Percentiles rank a stretch among this genome's conserved stretches.
Evolutionary conservation across 441 rosid genomes (phyloP).

Genomic region (Sinapis alba): DNA sequence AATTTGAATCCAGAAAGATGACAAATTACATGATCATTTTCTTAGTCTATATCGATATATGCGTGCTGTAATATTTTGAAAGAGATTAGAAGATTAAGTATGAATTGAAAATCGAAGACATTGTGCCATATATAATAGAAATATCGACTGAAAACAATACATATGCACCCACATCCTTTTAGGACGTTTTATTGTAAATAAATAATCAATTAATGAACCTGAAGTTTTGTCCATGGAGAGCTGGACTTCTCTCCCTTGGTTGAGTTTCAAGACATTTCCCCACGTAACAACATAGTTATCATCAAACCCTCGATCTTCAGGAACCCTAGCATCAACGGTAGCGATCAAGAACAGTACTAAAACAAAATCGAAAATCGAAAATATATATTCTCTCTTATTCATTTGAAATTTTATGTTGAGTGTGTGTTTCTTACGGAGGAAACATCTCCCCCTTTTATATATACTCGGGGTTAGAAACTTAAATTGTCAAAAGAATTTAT

Average conservation of each 20-base stretch:
- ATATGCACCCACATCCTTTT: not conserved
- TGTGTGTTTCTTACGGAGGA: not conserved
- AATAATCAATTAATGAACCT: conserved; percentile 37
- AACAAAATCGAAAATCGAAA: not conserved
- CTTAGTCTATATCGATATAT: not conserved
- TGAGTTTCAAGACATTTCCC: conserved; percentile 69
- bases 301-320: conserved; percentile 40
- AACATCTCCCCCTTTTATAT: not conserved
- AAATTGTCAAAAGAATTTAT: not conserved
- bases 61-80: not conserved
- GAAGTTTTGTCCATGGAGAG: conserved; percentile 64
- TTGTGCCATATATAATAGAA: not conserved
- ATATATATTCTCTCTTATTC: not conserved
- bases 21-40: not conserved
- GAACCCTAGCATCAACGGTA: not conserved
- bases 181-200: not conserved
- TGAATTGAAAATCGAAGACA: not conserved
- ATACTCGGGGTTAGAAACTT: not conserved
- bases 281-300: conserved; percentile 65
- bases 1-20: not conserved
- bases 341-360: conserved; percentile 3
- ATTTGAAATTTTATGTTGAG: conserved; percentile 4
- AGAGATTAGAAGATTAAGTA: not conserved
- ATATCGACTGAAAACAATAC: not conserved
- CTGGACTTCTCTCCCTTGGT: conserved; percentile 62